A percentile compares a stretch with the other conserved stretches of the same genome.
Evolutionary conservation across 1,139 yeast species (phyloP).

Genomic region (Sugiyamaella xylanicola): DNA sequence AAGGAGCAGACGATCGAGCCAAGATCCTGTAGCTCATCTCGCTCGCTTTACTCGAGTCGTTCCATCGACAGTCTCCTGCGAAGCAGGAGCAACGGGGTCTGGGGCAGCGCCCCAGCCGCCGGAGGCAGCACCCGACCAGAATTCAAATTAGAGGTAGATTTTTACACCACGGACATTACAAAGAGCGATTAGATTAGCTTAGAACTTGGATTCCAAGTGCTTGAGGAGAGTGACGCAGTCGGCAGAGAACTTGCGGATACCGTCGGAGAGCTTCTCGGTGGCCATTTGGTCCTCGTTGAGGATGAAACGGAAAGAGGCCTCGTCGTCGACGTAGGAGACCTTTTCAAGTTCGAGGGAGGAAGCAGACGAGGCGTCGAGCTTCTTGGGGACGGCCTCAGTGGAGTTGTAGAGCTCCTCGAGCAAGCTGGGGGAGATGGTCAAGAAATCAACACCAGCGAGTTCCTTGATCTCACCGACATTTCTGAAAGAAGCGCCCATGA

Average conservation of each 20-base stretch:
- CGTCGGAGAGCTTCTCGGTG: slow-evolving; percentile 95
- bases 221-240: slow-evolving; percentile 85
- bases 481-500: slow-evolving; percentile 99
- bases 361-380: slow-evolving; percentile 68
- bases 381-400: slow-evolving; percentile 72
- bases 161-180: neutral
- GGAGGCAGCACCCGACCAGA: neutral
- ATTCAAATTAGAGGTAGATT: neutral
- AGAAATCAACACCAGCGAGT: slow-evolving; percentile 94
- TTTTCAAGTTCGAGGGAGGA: slow-evolving; percentile 60
- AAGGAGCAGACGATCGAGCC: neutral
- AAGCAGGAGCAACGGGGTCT: slow-evolving; percentile 1
- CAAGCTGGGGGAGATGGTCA: slow-evolving; percentile 92
- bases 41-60: neutral
- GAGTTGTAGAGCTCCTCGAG: slow-evolving; percentile 89
- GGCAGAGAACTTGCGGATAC: slow-evolving; percentile 96
- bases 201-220: slow-evolving; percentile 63
- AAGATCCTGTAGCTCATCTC: neutral
- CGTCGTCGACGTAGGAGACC: slow-evolving; percentile 81
- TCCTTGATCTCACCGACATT: slow-evolving; percentile 95
- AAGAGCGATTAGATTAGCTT: slow-evolving; percentile 11
- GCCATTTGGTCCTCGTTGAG: slow-evolving; percentile 98
- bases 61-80: neutral
- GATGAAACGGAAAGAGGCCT: slow-evolving; percentile 85
- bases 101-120: slow-evolving; percentile 3